Evolutionary conservation across 805 yeast genomes (phyloP).

Genomic region (Candida ulmi): DNA sequence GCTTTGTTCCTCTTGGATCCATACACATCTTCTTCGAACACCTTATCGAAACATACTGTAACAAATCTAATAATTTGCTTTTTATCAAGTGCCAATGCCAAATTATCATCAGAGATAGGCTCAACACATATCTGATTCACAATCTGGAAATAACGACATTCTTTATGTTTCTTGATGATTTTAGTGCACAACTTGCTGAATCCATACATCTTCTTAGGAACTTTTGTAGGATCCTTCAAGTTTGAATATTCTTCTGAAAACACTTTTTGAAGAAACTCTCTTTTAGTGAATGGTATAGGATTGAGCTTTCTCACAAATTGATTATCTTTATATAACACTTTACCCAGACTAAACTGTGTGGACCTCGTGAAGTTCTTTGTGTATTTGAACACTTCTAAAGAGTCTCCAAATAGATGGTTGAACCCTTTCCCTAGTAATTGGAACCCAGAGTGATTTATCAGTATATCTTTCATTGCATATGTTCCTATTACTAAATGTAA

Average conservation of each 20-base stretch:
- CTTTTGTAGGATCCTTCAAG: constrained; percentile 17
- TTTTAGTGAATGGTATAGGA: constrained; percentile 10
- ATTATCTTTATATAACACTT: constrained; percentile 11
- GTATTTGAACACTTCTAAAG: background rate
- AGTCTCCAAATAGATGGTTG: constrained; percentile 16
- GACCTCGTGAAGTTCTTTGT: background rate
- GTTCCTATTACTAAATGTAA: constrained; percentile 10
- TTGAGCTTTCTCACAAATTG: background rate
- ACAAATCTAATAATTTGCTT: constrained; percentile 37
- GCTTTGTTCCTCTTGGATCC: constrained; percentile 49
- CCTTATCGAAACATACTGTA: constrained; percentile 34
- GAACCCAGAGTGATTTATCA: constrained; percentile 11
- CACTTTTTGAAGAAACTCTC: constrained; percentile 2
- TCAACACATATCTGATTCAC: constrained; percentile 29
- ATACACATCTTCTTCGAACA: constrained; percentile 46
- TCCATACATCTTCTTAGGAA: constrained; percentile 16
- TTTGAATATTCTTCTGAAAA: constrained; percentile 9
- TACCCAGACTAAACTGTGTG: constrained; percentile 5
- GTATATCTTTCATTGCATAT: constrained; percentile 6
- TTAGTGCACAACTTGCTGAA: constrained; percentile 11
- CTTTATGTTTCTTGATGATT: constrained; percentile 29
- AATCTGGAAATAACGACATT: constrained; percentile 30
- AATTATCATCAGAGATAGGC: constrained; percentile 17
- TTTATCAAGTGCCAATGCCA: constrained; percentile 28
- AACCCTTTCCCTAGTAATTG: background rate